Conservation (phyloP, 2,329 filamentous ascomycete genomes). For the Phoma sp. region DNA sequence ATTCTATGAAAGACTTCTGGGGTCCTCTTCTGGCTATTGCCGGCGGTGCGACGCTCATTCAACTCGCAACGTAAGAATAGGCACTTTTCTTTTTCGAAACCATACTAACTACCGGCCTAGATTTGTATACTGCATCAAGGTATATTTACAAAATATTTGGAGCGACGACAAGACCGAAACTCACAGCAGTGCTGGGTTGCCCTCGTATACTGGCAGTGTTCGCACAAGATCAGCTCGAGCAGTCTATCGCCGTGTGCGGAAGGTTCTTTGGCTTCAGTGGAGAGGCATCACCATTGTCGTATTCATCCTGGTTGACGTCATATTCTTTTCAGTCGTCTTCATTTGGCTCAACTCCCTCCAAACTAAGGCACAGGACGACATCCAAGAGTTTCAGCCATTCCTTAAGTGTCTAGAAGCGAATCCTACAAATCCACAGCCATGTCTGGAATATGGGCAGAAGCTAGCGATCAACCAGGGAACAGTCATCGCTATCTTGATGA, state of each 20-base stretch:
- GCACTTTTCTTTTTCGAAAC: neutral
- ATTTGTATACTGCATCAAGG: slow-evolving; percentile 84
- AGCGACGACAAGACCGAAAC: slow-evolving; percentile 73
- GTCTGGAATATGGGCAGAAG: slow-evolving; percentile 63
- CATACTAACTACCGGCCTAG: slow-evolving; percentile 32
- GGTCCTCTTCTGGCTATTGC: slow-evolving; percentile 83
- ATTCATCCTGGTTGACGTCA: slow-evolving; percentile 87
- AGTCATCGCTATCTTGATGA: slow-evolving; percentile 78
- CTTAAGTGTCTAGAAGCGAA: slow-evolving; percentile 69
- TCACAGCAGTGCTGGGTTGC: slow-evolving; percentile 69
- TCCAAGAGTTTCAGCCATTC: slow-evolving; percentile 68
- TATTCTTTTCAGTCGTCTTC: slow-evolving; percentile 93
- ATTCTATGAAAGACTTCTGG: slow-evolving; percentile 87
- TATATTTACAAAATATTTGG: slow-evolving; percentile 82
- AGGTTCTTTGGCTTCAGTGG: slow-evolving; percentile 93
- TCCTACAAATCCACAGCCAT: slow-evolving; percentile 68
- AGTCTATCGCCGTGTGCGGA: slow-evolving; percentile 83
- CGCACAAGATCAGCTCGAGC: slow-evolving; percentile 82
- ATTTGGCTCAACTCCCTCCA: slow-evolving; percentile 76
- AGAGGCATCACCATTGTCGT: slow-evolving; percentile 87
- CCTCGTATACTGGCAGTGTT: slow-evolving; percentile 72
- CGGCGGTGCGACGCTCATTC: slow-evolving; percentile 75
- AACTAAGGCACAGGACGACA: slow-evolving; percentile 60
- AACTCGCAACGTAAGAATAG: slow-evolving; percentile 75
- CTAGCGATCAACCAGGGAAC: slow-evolving; percentile 78